These are phyloP conservation scores for Cucumis cinereus DNA, from an alignment of 306 rosid genomes.

Conservation along the genomic window DNA sequence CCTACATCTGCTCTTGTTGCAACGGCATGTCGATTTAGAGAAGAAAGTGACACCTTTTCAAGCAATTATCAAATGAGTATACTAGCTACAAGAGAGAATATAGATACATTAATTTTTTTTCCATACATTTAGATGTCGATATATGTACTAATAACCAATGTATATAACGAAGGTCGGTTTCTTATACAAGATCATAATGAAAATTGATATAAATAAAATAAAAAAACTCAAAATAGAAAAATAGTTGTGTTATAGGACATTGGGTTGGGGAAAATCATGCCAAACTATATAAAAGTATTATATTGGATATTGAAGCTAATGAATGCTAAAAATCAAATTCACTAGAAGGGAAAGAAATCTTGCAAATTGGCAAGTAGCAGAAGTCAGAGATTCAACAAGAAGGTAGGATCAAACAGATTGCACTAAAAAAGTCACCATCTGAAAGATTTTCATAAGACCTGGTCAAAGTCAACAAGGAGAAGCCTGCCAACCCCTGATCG, in stretches of 20 bases:
- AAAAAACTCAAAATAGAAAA: background rate
- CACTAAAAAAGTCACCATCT: background rate
- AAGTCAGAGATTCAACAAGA: background rate
- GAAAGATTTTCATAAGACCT: constrained; percentile 31
- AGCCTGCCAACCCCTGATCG: constrained; percentile 91
- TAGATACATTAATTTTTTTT: background rate
- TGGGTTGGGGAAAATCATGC: background rate
- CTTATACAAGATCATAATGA: background rate
- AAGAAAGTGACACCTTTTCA: constrained; percentile 92
- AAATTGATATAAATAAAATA: background rate
- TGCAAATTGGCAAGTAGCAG: background rate
- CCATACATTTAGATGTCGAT: background rate
- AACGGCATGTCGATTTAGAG: constrained; percentile 96
- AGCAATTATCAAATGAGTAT: constrained; percentile 34
- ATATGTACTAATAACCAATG: background rate
- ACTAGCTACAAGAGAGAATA: background rate
- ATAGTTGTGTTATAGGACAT: background rate
- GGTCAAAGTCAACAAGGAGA: constrained; percentile 94
- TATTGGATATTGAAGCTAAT: background rate
- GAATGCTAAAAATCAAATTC: background rate
- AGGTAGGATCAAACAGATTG: background rate
- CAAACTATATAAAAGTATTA: background rate
- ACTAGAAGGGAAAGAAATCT: background rate
- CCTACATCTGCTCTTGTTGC: constrained; percentile 99
- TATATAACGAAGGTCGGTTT: background rate